Evolutionary conservation across 371 early-diverging fungal genomes (phyloP), one percentile per base, ranked within the genome.

Genomic region (Mucor mucedo): DNA sequence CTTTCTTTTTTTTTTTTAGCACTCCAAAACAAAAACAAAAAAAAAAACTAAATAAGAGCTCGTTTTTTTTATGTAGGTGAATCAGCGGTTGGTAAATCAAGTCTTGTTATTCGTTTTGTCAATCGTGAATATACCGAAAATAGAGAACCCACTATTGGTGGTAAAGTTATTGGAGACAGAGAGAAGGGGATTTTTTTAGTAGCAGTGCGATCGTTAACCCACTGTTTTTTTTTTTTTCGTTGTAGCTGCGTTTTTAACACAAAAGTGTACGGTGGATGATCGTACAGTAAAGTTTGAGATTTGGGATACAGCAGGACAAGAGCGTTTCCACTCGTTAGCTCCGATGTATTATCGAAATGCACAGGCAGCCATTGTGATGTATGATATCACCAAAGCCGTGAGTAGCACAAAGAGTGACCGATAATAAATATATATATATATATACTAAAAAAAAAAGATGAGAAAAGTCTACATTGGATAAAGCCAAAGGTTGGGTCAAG

Each of bases 271-370:
- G 29, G 58, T 88, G 42, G 89, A 92, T 54, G 89, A 89, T 60
- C 79, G 83, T 57, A 78, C 89, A 14, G 89, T 90, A 55, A 89
- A 91, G 66, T 89, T 94, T 73, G 91, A 94, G 70, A 94, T 93
- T 60, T 96, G 97, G 97, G 97, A 96, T 71, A 96, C 97, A 11
- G 95, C 96, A 32, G 95, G 92, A 54, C 96, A 93, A 83, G 82
- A 96, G 75, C 86, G 96, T 58, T 96, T 89, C 64, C 90, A 91
- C 74, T 91, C 91, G n/a, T 87, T 99, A 55, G 99, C 99, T 30
- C 98, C 97, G 35, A 97, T 97, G 95, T 99, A 99, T 80, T 99
- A 99, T 79, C 84, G 99, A 63, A 96, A 96, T 68, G 98, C 99
- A 3, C 93, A 93, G 79, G 96, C 95, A 27, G 97, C 98, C 4